Conservation (phyloP, 192 early-diverging fungal species). For the Haplosporangium gracile region DNA sequence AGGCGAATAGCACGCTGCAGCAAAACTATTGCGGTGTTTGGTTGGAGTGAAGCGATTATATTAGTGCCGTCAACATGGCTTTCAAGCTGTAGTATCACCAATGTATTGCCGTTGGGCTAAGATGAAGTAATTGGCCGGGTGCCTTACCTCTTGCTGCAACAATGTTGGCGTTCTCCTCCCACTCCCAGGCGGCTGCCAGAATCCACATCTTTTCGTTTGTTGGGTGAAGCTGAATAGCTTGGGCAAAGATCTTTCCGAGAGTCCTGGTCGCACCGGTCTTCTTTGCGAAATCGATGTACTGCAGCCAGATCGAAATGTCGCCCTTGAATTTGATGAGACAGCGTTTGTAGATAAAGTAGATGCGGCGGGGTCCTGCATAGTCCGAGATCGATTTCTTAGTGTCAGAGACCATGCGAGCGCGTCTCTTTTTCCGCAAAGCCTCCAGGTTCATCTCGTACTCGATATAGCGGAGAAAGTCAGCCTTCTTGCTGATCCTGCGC, state of each 20-base stretch:
- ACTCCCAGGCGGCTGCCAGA: constrained; percentile 91
- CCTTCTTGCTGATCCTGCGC: constrained; percentile 76
- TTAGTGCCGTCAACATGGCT: background rate
- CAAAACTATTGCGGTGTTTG: constrained; percentile 61
- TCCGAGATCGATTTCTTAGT: constrained; percentile 75
- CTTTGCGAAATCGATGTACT: constrained; percentile 91
- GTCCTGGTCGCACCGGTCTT: constrained; percentile 64
- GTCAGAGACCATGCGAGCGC: constrained; percentile 69
- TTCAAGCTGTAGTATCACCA: background rate
- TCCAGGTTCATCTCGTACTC: constrained; percentile 97
- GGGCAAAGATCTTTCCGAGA: constrained; percentile 81
- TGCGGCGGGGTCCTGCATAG: constrained; percentile 78
- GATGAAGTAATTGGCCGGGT: background rate
- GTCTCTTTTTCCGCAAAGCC: constrained; percentile 82
- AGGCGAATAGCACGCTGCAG: constrained; percentile 90
- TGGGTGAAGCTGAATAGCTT: constrained; percentile 91
- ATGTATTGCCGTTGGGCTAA: background rate
- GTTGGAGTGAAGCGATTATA: background rate
- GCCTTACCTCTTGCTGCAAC: constrained; percentile 74
- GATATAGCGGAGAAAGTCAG: constrained; percentile 93
- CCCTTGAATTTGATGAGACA: constrained; percentile 82
- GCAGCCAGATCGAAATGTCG: constrained; percentile 88
- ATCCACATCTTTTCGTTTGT: constrained; percentile 89
- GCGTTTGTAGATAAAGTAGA: constrained; percentile 86
- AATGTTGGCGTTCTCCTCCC: constrained; percentile 86